These are phyloP conservation scores for Musa itinerans DNA, from an alignment of 176 grass and related monocot species.

Conservation along the genomic window DNA sequence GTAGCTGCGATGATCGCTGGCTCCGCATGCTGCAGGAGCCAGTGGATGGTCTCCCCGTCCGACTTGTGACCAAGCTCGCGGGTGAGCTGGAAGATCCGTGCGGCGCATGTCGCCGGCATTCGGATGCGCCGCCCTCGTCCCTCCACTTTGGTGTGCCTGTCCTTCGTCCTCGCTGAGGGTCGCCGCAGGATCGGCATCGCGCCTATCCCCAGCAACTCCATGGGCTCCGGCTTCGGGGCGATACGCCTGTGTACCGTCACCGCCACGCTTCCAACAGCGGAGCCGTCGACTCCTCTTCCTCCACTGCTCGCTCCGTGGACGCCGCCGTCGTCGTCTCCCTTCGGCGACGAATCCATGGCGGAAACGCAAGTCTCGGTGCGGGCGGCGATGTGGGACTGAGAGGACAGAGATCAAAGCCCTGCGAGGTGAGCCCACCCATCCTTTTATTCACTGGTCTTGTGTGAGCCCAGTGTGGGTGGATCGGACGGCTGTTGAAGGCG, in stretches of 20 bases:
- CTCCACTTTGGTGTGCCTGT: constrained; percentile 84
- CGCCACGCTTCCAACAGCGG: constrained; percentile 3
- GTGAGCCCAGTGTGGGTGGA: neutral
- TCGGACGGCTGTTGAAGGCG: neutral
- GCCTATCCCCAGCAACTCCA: constrained; percentile 46
- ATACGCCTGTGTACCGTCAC: constrained; percentile 29
- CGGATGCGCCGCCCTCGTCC: constrained; percentile 82
- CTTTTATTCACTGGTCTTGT: neutral
- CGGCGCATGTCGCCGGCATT: constrained; percentile 63
- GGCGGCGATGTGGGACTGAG: neutral
- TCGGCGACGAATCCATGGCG: constrained; percentile 2
- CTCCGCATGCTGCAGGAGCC: constrained; percentile 89
- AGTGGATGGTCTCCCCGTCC: constrained; percentile 83
- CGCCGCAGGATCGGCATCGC: constrained; percentile 38
- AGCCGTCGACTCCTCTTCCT: constrained; percentile 1
- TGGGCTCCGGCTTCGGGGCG: constrained; percentile 55
- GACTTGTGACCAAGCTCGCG: constrained; percentile 75
- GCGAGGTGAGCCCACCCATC: neutral
- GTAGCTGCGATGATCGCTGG: constrained; percentile 67
- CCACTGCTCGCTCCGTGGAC: neutral
- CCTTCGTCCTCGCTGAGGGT: constrained; percentile 41
- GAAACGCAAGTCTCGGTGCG: neutral
- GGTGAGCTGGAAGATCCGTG: constrained; percentile 53
- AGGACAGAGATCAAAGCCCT: neutral
- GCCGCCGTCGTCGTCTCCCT: neutral